Conservation (phyloP, 1,139 yeast genomes). For the Debaryomyces sp. region DNA sequence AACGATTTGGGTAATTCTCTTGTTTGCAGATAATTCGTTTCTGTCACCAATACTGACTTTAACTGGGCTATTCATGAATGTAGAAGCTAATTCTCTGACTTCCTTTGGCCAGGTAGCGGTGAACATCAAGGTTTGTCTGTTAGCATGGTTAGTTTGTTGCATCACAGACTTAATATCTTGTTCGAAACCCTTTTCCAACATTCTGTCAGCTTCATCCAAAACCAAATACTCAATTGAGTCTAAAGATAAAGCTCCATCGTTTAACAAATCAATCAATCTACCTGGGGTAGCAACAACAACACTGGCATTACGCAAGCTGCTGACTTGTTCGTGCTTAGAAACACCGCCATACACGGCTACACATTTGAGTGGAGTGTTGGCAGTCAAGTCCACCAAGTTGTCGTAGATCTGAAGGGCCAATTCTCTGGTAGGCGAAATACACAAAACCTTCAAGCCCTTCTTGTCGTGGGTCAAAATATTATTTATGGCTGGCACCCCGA, state of each 20-base stretch:
- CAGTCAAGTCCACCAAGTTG: slow-evolving; percentile 70
- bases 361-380: slow-evolving; percentile 62
- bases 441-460: slow-evolving; percentile 71
- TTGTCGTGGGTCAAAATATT: slow-evolving; percentile 51
- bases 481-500: slow-evolving; percentile 96
- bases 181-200: slow-evolving; percentile 95
- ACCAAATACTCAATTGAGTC: slow-evolving; percentile 75
- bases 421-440: slow-evolving; percentile 96
- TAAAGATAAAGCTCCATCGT: slow-evolving; percentile 83
- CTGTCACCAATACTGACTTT: slow-evolving; percentile 92
- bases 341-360: slow-evolving; percentile 98
- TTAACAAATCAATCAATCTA: slow-evolving; percentile 84
- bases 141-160: slow-evolving; percentile 45
- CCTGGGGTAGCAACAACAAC: slow-evolving; percentile 98
- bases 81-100: slow-evolving; percentile 86
- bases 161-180: slow-evolving; percentile 90
- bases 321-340: slow-evolving; percentile 88
- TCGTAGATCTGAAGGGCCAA: slow-evolving; percentile 93
- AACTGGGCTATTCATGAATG: slow-evolving; percentile 84
- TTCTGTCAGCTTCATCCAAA: slow-evolving; percentile 97
- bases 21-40: slow-evolving; percentile 92
- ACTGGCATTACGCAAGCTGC: slow-evolving; percentile 58
- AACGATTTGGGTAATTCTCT: slow-evolving; percentile 88
- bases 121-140: slow-evolving; percentile 85
- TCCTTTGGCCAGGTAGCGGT: slow-evolving; percentile 92